Base-by-base conservation (phyloP, 2,329 filamentous ascomycete genomes). In the Tolypocladium sp. region DNA sequence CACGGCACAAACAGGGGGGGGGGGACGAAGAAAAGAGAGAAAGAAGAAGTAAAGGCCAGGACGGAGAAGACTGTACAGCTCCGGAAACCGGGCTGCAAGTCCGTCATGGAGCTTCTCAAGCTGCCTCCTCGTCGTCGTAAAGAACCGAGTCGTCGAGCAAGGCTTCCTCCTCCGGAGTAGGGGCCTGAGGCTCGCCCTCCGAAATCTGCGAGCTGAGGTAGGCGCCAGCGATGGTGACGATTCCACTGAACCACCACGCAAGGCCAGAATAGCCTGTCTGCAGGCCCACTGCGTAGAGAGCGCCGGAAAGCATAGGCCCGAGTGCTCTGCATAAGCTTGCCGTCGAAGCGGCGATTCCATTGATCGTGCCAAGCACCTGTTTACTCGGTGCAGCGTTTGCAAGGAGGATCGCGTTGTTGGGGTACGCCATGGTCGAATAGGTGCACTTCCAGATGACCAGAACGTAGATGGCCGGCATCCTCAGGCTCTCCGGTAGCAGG, bases 371-470 rank as follows among this genome's bases (percentile, higher is more conserved):
- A 2, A 97, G 84, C 1, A 95, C 89, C 56, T 90, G 83, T 59
- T 89, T 88, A 9, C 88, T 92, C 0, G 92, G 91, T 0, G 92
- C 90, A 20, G 91, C 88, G 72, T 97, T 96, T 61, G 91, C 90
- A 37, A 96, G 82, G 59, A 99, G 84, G 60, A 97, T 95, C 13
- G 89, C 88, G 65, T 92, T 92, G 67, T 89, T 90, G 13, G 94
- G 94, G 73, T 96, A 97, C 0, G 92, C 88, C 74, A 97, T 87
- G 53, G 91, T 92, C 66, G 93, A 87, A 67, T 94, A 92, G 0
- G 91, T 95, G 70, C 95, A 96, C 74, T 97, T 97, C 87, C 90
- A 91, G 64, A 96, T 82, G 13, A 97, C 82, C 30, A 93, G 79
- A 9, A 86, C 67, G 69, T 92, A 93, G 56, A 96, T 85, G 30